Base-by-base conservation (phyloP, 1,284 basidiomycete species). In the Laetiporus sulphureus region DNA sequence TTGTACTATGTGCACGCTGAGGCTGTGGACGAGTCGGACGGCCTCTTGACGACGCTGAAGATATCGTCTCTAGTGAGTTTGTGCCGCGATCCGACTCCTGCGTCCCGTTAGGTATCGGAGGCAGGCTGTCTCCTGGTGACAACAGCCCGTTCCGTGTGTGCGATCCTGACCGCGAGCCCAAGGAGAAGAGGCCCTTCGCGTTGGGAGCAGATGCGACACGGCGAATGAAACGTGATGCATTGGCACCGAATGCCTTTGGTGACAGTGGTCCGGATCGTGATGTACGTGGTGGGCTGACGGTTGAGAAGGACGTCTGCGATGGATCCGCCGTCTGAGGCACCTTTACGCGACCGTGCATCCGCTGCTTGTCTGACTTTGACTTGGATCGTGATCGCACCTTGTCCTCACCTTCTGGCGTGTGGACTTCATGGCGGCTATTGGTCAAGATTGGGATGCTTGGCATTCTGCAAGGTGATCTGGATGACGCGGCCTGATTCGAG, bases 141-240 rank as follows among this genome's bases (percentile, higher is more conserved):
- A 90, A 69, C 38, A 88, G 66, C n/a, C 83, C 84, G 53, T 89
- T 88, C 66, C 76, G 83, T 33, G 77, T 82, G 6, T 72, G 73
- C 34, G 61, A 55, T 22, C 55, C 59, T 12, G 70, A 64, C 39
- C 71, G 55, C 36, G 73, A 70, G 41, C 72, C 72, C 34, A 77
- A 64, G 36, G 74, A 69, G 61, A 95, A 93, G 16, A 97, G 71
- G 32, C 85, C 86, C 63, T 98, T 99, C 36, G 92, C 85, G 61
- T 98, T 98, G 2, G 95, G 95, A 2, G 94, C 94, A 18, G 92
- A 96, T 1, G 94, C 92, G 33, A 98, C 95, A 30, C 95, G 82
- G 38, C 95, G 83, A 30, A 99, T 80, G 64, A 96, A 92, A 22
- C 91, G 80, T 37, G 83, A 75, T 6, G 89, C 85, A 1, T 79